Conservation (phyloP, 768 basidiomycete species). For the Tulasnella sp. region DNA sequence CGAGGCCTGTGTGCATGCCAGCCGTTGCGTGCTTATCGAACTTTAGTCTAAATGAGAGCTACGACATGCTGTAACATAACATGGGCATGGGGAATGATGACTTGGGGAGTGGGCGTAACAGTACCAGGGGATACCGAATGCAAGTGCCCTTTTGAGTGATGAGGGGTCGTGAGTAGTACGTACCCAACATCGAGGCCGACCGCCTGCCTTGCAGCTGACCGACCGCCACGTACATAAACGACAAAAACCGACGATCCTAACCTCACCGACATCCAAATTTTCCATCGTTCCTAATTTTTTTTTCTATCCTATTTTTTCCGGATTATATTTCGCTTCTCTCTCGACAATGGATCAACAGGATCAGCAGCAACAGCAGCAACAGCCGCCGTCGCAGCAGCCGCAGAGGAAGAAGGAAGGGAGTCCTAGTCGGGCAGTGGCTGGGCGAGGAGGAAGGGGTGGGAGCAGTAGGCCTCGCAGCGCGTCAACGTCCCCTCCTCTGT, state of each 20-base stretch:
- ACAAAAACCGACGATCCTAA: not conserved
- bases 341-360: not conserved
- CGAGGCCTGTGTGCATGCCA: conserved; percentile 3
- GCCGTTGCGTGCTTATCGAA: conserved; percentile 4
- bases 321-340: not conserved
- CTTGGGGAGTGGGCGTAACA: not conserved
- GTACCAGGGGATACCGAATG: not conserved
- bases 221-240: conserved; percentile 3
- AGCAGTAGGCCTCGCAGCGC: conserved; percentile 3
- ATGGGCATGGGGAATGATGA: not conserved
- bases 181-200: not conserved
- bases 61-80: not conserved
- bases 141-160: not conserved
- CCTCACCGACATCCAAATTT: not conserved
- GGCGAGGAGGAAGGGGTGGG: conserved; percentile 3
- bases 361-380: not conserved
- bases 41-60: not conserved
- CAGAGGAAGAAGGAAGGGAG: not conserved
- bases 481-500: not conserved
- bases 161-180: not conserved
- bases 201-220: not conserved
- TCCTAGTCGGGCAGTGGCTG: not conserved
- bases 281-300: not conserved
- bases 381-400: not conserved
- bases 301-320: conserved; percentile 1